Evolutionary conservation across 1,284 basidiomycete species (phyloP), one percentile per base, ranked within the genome.

Genomic region (Lentinus polychrous): DNA sequence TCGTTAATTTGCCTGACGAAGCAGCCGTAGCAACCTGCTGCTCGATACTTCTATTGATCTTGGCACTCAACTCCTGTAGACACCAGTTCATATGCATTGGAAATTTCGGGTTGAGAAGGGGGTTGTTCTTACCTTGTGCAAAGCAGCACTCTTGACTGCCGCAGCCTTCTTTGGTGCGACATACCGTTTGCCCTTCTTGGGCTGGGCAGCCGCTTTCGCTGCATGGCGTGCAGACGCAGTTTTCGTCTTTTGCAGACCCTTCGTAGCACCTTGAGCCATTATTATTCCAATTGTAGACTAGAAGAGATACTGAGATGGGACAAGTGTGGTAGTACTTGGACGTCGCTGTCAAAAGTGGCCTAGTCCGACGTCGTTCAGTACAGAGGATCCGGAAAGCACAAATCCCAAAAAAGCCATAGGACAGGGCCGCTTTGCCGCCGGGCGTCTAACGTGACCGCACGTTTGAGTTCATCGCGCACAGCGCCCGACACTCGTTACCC

Each of bases 11-110:
- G 46, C 89, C 86, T 34, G 81, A 74, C 5, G 86, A 88, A 10
- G 92, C 91, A n/a, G 90, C 89, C 46, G 81, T 72, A 24, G 91
- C 88, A 81, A 92, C 89, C 67, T 94, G 91, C 50, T 78, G 75
- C 66, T 95, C 92, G 59, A 95, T 92, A 27, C 86, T 89, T 63
- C 81, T 82, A 64, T 88, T 91, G 63, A 94, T 93, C 68, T 91
- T 92, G 49, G 89, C 83, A 53, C 86, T 87, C 53, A 95, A 72
- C 58, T 78, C 72, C 92, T 94, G 63, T 2, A 43, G n/a, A n/a
- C n/a, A n/a, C n/a, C n/a, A n/a, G n/a, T n/a, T n/a, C n/a, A n/a
- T n/a, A n/a, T 23, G 20, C 39, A 3, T 20, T 20, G 3, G 20
- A 7, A 20, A 7, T 20, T 15, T 3, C 12, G 7, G 14, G 14